Conservation (phyloP, 805 yeast genomes). For the Wickerhamomyces xylosicus region DNA sequence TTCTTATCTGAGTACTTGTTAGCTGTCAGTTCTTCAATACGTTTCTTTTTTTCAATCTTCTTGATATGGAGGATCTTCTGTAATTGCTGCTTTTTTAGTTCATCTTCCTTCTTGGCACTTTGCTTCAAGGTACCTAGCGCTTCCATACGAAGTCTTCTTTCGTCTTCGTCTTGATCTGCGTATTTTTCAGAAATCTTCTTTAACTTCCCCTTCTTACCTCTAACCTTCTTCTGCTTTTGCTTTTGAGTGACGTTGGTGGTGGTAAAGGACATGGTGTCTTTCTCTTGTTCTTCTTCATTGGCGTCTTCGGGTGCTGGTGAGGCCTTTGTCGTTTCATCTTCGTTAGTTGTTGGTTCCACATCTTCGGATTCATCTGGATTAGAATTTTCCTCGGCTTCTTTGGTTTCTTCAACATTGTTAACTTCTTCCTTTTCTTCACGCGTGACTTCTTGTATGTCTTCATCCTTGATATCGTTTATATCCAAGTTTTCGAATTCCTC, state of each 20-base stretch:
- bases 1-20: constrained; percentile 24
- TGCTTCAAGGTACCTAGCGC: constrained; percentile 77
- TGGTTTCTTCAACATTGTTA: constrained; percentile 8
- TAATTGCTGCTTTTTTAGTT: constrained; percentile 22
- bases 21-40: constrained; percentile 27
- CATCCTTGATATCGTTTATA: constrained; percentile 6
- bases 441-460: constrained; percentile 1
- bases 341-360: constrained; percentile 14
- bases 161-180: constrained; percentile 89
- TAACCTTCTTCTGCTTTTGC: constrained; percentile 31
- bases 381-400: constrained; percentile 2
- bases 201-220: constrained; percentile 81
- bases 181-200: constrained; percentile 79
- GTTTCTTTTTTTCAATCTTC: constrained; percentile 25
- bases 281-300: constrained; percentile 1
- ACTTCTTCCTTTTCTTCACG: constrained; percentile 3
- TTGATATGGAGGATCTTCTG: constrained; percentile 24
- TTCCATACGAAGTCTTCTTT: constrained; percentile 62
- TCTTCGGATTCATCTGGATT: constrained; percentile 6
- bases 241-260: constrained; percentile 2
- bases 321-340: not conserved
- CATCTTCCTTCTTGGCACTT: constrained; percentile 26
- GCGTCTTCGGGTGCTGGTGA: constrained; percentile 4
- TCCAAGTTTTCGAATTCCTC: constrained; percentile 14
- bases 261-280: constrained; percentile 1